Conservation (phyloP, 2,329 filamentous ascomycete species). For the Phialocephala sp. region DNA sequence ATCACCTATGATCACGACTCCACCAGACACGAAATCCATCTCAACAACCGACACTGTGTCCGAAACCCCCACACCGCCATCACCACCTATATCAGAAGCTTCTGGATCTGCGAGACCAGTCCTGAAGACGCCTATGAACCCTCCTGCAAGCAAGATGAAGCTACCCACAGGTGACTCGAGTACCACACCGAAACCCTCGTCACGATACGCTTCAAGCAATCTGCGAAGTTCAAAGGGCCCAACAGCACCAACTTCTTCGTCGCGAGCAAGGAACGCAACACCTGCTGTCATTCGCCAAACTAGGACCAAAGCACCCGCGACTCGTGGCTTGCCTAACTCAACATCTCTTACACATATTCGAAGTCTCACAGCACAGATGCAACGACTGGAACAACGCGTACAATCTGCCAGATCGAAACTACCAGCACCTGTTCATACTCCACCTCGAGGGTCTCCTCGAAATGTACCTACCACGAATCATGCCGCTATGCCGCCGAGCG, state of each 20-base stretch:
- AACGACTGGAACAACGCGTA: conserved; percentile 91
- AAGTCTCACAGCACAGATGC: conserved; percentile 94
- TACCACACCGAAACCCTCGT: conserved; percentile 57
- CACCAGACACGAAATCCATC: conserved; percentile 73
- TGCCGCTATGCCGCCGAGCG: conserved; percentile 57
- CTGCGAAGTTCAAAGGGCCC: conserved; percentile 37
- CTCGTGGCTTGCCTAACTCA: conserved; percentile 55
- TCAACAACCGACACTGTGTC: conserved; percentile 63
- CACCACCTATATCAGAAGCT: conserved; percentile 89
- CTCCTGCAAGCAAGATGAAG: conserved; percentile 52
- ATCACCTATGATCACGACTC: conserved; percentile 88
- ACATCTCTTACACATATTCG: conserved; percentile 91
- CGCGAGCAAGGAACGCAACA: conserved; percentile 40
- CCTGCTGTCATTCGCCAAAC: conserved; percentile 46
- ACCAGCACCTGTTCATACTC: conserved; percentile 78
- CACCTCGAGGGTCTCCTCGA: conserved; percentile 81
- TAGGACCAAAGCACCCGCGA: conserved; percentile 49
- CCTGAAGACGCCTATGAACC: conserved; percentile 41
- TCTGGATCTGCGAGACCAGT: conserved; percentile 50
- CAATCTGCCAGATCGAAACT: conserved; percentile 91
- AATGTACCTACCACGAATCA: conserved; percentile 47
- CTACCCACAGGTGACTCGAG: conserved; percentile 61
- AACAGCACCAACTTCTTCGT: conserved; percentile 29
- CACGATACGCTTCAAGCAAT: conserved; percentile 33
- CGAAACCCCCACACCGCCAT: conserved; percentile 82